These are phyloP conservation scores for Cutaneotrichosporon arboriforme DNA, from an alignment of 1,284 basidiomycete genomes.

Conservation along the genomic window DNA sequence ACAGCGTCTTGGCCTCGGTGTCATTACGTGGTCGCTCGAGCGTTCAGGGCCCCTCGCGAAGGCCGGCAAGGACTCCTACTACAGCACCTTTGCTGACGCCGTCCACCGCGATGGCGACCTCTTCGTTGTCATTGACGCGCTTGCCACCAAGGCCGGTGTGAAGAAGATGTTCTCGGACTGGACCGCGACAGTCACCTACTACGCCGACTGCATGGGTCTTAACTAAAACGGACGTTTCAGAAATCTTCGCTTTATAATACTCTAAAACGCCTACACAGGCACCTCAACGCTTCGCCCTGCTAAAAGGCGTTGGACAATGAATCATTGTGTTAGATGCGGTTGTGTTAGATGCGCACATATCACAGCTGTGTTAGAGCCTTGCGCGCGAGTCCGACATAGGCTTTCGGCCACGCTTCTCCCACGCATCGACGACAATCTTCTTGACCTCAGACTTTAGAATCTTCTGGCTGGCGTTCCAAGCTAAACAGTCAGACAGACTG, in stretches of 20 bases:
- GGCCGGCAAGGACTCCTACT: slow-evolving; percentile 16
- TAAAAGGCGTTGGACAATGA: no score
- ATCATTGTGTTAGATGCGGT: no score
- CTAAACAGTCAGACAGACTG: not conserved
- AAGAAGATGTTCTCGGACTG: slow-evolving; percentile 21
- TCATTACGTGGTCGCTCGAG: slow-evolving; percentile 21
- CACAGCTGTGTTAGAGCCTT: no score
- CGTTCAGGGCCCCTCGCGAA: slow-evolving; percentile 11
- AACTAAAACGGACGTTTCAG: not conserved
- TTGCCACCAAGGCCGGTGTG: slow-evolving; percentile 14
- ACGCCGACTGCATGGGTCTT: slow-evolving; percentile 19
- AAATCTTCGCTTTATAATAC: no score
- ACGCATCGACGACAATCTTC: slow-evolving; percentile 14
- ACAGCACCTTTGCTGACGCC: slow-evolving; percentile 4
- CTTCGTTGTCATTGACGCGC: slow-evolving; percentile 14
- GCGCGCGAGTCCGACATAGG: slow-evolving; percentile 2
- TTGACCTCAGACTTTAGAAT: slow-evolving; percentile 16
- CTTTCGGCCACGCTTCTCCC: slow-evolving; percentile 11
- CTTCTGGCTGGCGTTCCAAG: slow-evolving; percentile 18
- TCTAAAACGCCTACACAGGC: no score
- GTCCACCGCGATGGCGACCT: slow-evolving; percentile 18
- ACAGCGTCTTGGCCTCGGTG: slow-evolving; percentile 12
- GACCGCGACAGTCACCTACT: slow-evolving; percentile 17
- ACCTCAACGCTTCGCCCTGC: no score
- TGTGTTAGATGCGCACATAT: no score